Percentiles rank a stretch among this genome's conserved stretches.
Conservation (phyloP, 129 eudicot genomes). For the Solidago caesia region DNA sequence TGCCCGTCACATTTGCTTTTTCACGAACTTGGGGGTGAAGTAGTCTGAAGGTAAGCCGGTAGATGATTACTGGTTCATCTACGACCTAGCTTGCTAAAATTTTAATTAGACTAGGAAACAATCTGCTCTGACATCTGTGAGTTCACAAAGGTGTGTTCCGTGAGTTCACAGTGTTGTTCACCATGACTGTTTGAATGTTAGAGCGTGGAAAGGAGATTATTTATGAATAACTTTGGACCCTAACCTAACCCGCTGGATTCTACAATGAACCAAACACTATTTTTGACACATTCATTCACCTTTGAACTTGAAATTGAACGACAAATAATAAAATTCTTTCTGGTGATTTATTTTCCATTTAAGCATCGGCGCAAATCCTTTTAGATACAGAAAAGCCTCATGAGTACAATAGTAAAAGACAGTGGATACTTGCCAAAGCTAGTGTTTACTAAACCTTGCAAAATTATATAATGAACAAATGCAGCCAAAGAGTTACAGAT, state of each 20-base stretch:
- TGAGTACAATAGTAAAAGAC: neutral
- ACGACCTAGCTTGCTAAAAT: too few species aligned
- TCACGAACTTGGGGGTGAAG: too few species aligned
- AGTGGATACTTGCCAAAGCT: neutral
- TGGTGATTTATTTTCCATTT: neutral
- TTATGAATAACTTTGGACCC: neutral
- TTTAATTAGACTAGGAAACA: too few species aligned
- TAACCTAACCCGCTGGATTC: neutral
- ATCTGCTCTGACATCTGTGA: too few species aligned
- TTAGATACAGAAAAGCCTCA: neutral
- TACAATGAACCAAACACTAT: neutral
- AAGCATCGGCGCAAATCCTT: neutral
- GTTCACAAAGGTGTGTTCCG: too few species aligned
- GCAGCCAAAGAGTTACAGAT: neutral
- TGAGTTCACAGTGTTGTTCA: too few species aligned
- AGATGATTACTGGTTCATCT: too few species aligned
- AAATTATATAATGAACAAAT: neutral
- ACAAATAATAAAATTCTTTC: neutral
- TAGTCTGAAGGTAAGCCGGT: too few species aligned
- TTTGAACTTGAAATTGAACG: neutral
- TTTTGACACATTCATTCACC: neutral
- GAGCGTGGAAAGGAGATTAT: neutral
- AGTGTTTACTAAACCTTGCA: conserved; percentile 11
- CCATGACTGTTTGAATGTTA: too few species aligned
- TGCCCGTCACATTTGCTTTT: too few species aligned